Conservation (phyloP, 257 asterid species). For the Solanum etuberosum region DNA sequence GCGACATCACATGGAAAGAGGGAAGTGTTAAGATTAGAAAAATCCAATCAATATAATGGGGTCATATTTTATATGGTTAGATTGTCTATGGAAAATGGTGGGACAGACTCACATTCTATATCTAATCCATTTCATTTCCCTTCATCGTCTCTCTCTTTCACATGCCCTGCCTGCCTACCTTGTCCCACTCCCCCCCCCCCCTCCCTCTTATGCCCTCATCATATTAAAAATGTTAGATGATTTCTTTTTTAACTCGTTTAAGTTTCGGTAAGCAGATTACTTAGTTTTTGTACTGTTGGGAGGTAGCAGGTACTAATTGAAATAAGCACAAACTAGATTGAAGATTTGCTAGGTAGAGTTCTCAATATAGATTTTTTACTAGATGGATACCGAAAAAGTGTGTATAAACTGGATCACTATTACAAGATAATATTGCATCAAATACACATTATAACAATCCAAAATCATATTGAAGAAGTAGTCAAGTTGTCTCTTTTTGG, state of each 20-base stretch:
- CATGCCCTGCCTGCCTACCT: not conserved
- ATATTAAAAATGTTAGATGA: not conserved
- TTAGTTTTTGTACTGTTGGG: too few relatives aligned
- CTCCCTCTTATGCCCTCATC: not conserved
- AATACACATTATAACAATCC: too few relatives aligned
- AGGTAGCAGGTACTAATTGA: too few relatives aligned
- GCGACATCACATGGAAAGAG: slow-evolving; percentile 18
- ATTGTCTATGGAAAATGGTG: not conserved
- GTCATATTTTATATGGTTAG: not conserved
- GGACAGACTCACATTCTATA: not conserved
- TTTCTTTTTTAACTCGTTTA: not conserved
- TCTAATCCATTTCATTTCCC: not conserved
- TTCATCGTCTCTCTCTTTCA: not conserved
- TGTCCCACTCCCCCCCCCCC: not conserved
- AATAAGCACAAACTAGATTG: not conserved
- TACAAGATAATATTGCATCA: not conserved
- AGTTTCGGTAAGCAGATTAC: not conserved
- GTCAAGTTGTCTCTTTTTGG: too few relatives aligned
- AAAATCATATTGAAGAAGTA: too few relatives aligned
- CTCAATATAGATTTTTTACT: too few relatives aligned
- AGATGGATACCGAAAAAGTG: too few relatives aligned
- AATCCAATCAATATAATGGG: not conserved
- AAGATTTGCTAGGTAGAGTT: too few relatives aligned
- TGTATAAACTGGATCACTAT: not conserved
- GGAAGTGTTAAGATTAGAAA: not conserved